Base-by-base conservation (phyloP, 306 rosid species). In the Glycine tomentella region DNA sequence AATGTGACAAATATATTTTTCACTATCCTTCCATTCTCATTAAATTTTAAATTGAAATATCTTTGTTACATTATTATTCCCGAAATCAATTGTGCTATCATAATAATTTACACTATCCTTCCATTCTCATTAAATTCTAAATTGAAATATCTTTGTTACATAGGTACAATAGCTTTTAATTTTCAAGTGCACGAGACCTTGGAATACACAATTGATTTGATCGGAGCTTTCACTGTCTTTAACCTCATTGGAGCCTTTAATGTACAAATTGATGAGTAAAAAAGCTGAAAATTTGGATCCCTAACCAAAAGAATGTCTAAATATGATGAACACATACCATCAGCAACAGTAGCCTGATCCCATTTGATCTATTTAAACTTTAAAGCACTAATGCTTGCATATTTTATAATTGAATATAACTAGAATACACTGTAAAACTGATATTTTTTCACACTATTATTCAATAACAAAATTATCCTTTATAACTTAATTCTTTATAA, bases 281-380 rank as follows among this genome's bases (percentile, higher is more conserved):
- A 59, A 64, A 7, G 70, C 70, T 38, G 34, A 64, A 62, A 34
- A 36, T 36, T 33, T 33, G 45, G 17, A 63, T 63, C 46, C 69
- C 69, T 63, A 63, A 5, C 17, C 45, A 61, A 61, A 59, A 59
- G n/a, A 59, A 59, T 59, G 31, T 61, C 67, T 61, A 61, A 11
- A 12, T 62, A 13, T 33, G 11, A 33, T 13, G 44, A 33, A 63
- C 45, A 63, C 17, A 63, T 34, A 33, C 17, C 9, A 62, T 33
- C 69, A 62, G 12, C 17, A 33, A 34, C 4, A 62, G 69, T 62
- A 5, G 67, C 42, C 13, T 59, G 38, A 4, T 20, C 38, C 13
- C 6, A 20, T 59, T 59, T 59, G 38, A 31, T 61, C n/a, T 59
- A 15, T 25, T 25, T 10, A 59, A 34, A 33, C 9, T 20, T 9